Evolutionary conservation across 495 filamentous ascomycete species (phyloP), one percentile per base, ranked within the genome.

Genomic region (Penicillium goetzii): DNA sequence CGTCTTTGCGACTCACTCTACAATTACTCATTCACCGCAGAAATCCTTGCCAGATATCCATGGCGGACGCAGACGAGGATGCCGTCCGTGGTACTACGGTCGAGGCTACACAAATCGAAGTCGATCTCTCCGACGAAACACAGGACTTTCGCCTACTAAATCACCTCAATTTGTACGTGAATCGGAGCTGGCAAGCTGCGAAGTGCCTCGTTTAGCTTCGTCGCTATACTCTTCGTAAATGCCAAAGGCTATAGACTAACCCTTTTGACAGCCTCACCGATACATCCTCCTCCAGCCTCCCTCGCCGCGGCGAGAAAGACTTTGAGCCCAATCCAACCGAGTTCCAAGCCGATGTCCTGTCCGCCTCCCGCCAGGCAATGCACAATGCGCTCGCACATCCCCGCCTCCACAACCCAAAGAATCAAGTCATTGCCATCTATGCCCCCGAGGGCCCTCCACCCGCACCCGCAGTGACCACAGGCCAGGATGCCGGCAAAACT

Each of bases 261-360:
- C 19, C 9, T 9, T 32, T 12, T 53, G 28, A 21, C 59, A 77
- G 75, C 28, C 59, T 78, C 49, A 66, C 73, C 56, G 78, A 78
- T 32, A 63, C 67, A 40, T 63, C 77, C 28, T 68, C 79, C 47
- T 63, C 76, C 8, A 74, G 77, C 15, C 80, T 93, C 36, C 91
- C 91, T 40, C 88, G 86, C 62, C 90, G 90, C 60, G 95, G 95
- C 53, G 91, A 95, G 71, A 99, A 99, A 74, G 95, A 99, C 80
- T 99, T 97, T 74, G 95, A 97, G 76, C 86, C 90, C 15, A 91
- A 98, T 74, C 91, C 89, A 60, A 98, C 95, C 15, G 79, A 85
- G 50, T 85, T 89, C 58, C 95, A 99, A 76, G 85, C 86, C 64
- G 77, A 83, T 56, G 83, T 88, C 26, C 89, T 99, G 52, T 86